Evolutionary conservation across 495 filamentous ascomycete genomes (phyloP).

Genomic region (Daldinia childiae): DNA sequence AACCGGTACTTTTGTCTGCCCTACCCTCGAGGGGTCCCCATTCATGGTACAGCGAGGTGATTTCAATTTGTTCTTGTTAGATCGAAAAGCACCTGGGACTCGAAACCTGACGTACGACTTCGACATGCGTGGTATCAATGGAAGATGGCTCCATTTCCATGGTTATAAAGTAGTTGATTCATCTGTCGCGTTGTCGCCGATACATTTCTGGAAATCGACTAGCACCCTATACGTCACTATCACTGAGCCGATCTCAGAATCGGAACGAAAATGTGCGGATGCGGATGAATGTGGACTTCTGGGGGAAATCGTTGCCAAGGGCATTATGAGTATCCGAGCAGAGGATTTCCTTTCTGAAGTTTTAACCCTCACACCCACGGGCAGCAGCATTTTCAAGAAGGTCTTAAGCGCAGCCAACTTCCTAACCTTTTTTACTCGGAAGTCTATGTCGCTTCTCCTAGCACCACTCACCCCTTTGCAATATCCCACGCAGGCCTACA

Average conservation of each 20-base stretch:
- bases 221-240: slow-evolving; percentile 69
- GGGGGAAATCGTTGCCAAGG: slow-evolving; percentile 61
- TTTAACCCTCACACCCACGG: slow-evolving; percentile 62
- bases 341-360: slow-evolving; percentile 67
- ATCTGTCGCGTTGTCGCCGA: slow-evolving; percentile 61
- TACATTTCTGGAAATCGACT: slow-evolving; percentile 68
- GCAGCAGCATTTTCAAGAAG: slow-evolving; percentile 55
- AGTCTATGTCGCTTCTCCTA: slow-evolving; percentile 65
- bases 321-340: slow-evolving; percentile 66
- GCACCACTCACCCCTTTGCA: slow-evolving; percentile 64
- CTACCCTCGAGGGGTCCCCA: slow-evolving; percentile 63
- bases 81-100: slow-evolving; percentile 63
- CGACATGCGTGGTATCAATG: slow-evolving; percentile 64
- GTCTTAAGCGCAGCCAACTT: slow-evolving; percentile 58
- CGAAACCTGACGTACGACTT: slow-evolving; percentile 70
- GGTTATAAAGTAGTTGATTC: slow-evolving; percentile 72
- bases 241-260: slow-evolving; percentile 49
- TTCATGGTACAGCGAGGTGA: slow-evolving; percentile 68
- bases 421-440: slow-evolving; percentile 65
- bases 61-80: slow-evolving; percentile 66
- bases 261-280: slow-evolving; percentile 43
- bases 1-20: slow-evolving; percentile 71
- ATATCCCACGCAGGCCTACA: slow-evolving; percentile 59
- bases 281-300: slow-evolving; percentile 51
- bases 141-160: slow-evolving; percentile 62